A percentile compares a stretch with the other conserved stretches of the same genome.
phyloP scores from a whole-genome alignment of 768 basidiomycete species.

The Lactifluus volemus region DNA sequence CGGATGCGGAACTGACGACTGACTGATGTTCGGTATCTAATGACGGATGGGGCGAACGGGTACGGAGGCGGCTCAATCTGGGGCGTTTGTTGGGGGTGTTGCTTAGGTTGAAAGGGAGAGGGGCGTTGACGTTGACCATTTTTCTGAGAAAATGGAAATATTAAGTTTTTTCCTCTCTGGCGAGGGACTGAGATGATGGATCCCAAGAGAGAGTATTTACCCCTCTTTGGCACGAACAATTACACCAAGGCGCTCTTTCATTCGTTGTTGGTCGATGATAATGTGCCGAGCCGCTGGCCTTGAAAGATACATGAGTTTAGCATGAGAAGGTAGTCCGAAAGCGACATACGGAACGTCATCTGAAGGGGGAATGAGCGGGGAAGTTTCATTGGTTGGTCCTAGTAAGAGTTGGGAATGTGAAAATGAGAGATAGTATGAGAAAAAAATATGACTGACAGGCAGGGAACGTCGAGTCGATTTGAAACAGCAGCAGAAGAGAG shows the following conservation, averaged over 20 bases:
- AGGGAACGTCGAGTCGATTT: conserved; percentile 8
- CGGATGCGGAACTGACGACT: conserved; percentile 24
- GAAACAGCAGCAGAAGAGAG: conserved; percentile 22
- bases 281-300: conserved; percentile 17
- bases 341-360: conserved; percentile 25
- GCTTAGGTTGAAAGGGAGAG: conserved; percentile 53
- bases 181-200: not conserved
- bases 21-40: conserved; percentile 25
- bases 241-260: conserved; percentile 42
- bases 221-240: conserved; percentile 57
- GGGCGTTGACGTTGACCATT: conserved; percentile 62
- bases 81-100: conserved; percentile 26
- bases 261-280: conserved; percentile 37
- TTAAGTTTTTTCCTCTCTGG: not conserved
- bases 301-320: not conserved
- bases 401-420: not conserved
- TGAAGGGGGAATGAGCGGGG: conserved; percentile 27
- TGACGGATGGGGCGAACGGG: conserved; percentile 22
- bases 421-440: not conserved
- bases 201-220: conserved; percentile 27
- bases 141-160: conserved; percentile 31
- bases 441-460: not conserved
- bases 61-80: conserved; percentile 16
- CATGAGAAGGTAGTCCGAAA: too few relatives aligned
- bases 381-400: conserved; percentile 26